Evolutionary conservation across 2,329 filamentous ascomycete species (phyloP).

Genomic region (Pseudodiploospora longispora): DNA sequence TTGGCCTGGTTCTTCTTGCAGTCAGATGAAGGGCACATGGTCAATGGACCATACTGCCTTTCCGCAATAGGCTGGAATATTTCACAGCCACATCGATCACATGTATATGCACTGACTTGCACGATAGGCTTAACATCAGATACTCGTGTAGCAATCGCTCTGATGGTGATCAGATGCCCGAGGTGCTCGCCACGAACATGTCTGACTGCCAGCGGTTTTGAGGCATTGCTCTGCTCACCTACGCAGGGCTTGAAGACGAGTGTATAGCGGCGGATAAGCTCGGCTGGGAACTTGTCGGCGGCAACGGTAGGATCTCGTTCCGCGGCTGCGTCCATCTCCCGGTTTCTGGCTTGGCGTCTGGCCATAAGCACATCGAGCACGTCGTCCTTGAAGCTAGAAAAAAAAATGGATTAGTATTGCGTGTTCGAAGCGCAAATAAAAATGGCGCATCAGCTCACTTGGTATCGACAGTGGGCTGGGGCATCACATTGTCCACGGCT

Average conservation of each 20-base stretch:
- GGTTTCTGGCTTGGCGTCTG: constrained; percentile 79
- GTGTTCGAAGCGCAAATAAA: background rate
- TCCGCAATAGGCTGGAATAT: constrained; percentile 94
- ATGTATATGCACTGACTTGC: constrained; percentile 97
- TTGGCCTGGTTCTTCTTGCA: constrained; percentile 87
- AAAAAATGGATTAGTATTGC: constrained; percentile 1
- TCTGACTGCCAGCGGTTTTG: constrained; percentile 74
- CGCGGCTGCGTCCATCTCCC: constrained; percentile 59
- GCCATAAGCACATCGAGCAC: constrained; percentile 95
- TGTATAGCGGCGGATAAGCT: constrained; percentile 87
- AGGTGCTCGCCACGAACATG: constrained; percentile 90
- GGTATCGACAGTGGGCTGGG: constrained; percentile 66
- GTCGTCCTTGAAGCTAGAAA: constrained; percentile 84
- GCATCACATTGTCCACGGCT: constrained; percentile 82
- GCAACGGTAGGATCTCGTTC: constrained; percentile 58
- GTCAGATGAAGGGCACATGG: constrained; percentile 80
- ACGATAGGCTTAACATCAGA: constrained; percentile 97
- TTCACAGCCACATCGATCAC: constrained; percentile 91
- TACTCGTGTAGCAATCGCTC: constrained; percentile 88
- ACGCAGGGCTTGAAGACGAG: constrained; percentile 91
- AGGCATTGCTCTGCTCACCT: constrained; percentile 55
- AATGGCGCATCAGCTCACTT: constrained; percentile 43
- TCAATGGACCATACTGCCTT: constrained; percentile 82
- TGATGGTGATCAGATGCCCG: constrained; percentile 85
- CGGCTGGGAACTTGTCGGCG: constrained; percentile 78